phyloP scores from a whole-genome alignment of 2,329 filamentous ascomycete species.

The Malbranchea zuffiana region DNA sequence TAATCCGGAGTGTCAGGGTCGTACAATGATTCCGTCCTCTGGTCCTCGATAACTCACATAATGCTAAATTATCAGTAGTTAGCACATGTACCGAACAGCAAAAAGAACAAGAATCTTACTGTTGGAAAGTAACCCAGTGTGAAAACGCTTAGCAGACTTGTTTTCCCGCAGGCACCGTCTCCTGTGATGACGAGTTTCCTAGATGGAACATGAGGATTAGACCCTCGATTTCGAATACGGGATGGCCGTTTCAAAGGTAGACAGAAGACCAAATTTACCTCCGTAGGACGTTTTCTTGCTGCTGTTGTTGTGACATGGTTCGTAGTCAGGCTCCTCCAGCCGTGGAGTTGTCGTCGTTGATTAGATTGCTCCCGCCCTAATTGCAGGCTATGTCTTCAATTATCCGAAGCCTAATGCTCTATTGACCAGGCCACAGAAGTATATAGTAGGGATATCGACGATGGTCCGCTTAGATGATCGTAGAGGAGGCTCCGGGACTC shows the following conservation, averaged over 20 bases:
- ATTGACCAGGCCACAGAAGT: too few relatives aligned
- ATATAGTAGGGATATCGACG: too few relatives aligned
- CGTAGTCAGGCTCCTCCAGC: too few relatives aligned
- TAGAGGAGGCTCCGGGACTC: too few relatives aligned
- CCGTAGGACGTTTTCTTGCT: constrained; percentile 34
- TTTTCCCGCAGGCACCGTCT: constrained; percentile 96
- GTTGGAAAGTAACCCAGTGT: constrained; percentile 96
- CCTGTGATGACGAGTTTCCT: constrained; percentile 97
- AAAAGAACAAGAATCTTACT: constrained; percentile 52
- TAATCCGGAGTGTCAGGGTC: constrained; percentile 26
- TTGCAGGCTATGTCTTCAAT: too few relatives aligned
- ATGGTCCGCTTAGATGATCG: too few relatives aligned
- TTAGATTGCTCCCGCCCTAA: too few relatives aligned
- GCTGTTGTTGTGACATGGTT: too few relatives aligned
- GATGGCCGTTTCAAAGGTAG: too few relatives aligned
- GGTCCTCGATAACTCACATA: constrained; percentile 34
- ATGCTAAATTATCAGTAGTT: constrained; percentile 25
- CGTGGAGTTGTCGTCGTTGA: too few relatives aligned
- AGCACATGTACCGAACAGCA: constrained; percentile 1
- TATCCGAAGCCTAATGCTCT: too few relatives aligned
- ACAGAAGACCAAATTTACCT: constrained; percentile 10
- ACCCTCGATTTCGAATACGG: too few relatives aligned
- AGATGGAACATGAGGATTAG: constrained; percentile 12
- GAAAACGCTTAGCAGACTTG: constrained; percentile 92
- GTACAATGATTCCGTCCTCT: background rate